Evolutionary conservation across 2,329 filamentous ascomycete species (phyloP).

Genomic region (Penicillium verrucosum): DNA sequence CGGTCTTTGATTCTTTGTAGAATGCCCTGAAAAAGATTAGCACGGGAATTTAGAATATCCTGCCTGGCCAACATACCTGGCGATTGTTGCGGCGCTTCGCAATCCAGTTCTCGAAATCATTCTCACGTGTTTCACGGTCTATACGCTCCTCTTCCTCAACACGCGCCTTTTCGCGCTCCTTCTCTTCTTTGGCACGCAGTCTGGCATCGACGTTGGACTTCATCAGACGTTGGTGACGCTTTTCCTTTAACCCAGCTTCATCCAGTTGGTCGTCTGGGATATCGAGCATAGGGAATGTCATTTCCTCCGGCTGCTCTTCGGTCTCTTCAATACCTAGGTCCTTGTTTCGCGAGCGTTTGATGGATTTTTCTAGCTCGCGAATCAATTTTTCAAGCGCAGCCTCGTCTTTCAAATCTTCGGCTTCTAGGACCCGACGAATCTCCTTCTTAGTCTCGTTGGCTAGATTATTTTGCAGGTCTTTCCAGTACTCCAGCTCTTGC

Average conservation of each 20-base stretch:
- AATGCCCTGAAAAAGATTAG: conserved; percentile 53
- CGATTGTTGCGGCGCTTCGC: conserved; percentile 74
- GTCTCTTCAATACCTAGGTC: conserved; percentile 85
- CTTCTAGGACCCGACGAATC: conserved; percentile 76
- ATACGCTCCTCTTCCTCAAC: conserved; percentile 76
- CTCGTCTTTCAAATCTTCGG: conserved; percentile 90
- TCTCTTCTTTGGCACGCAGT: conserved; percentile 90
- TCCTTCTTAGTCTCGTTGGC: conserved; percentile 85
- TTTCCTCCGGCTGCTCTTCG: conserved; percentile 71
- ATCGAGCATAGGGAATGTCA: conserved; percentile 82
- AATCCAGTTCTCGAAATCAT: conserved; percentile 82
- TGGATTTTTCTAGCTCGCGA: conserved; percentile 83
- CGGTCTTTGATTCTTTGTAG: conserved; percentile 86
- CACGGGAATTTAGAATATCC: not conserved
- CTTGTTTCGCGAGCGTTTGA: conserved; percentile 86
- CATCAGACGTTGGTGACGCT: conserved; percentile 85
- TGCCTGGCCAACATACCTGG: conserved; percentile 36
- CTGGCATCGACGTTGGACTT: conserved; percentile 94
- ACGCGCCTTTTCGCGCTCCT: conserved; percentile 85
- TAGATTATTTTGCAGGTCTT: conserved; percentile 71
- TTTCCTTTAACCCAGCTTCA: conserved; percentile 85
- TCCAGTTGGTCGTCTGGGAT: conserved; percentile 89
- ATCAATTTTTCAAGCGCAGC: conserved; percentile 77
- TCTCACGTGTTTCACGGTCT: conserved; percentile 79
- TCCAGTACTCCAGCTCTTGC: conserved; percentile 91